These are phyloP conservation scores for Hydrangea macrophylla DNA, from an alignment of 148 eudicot species.

Conservation along the genomic window DNA sequence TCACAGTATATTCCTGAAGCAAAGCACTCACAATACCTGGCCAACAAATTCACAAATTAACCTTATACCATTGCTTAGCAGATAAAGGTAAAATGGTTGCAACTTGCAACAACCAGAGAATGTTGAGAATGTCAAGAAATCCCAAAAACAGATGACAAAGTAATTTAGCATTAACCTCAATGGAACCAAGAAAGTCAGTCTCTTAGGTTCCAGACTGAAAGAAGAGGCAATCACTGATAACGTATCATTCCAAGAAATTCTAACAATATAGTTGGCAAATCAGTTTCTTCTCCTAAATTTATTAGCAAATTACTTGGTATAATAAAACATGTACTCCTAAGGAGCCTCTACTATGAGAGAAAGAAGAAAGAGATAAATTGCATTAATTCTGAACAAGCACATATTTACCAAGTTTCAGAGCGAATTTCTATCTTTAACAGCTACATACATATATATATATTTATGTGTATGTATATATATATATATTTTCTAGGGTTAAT, in stretches of 20 bases:
- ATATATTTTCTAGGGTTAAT: neutral
- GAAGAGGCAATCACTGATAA: neutral
- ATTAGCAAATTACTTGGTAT: neutral
- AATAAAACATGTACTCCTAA: neutral
- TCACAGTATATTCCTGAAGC: slow-evolving; percentile 97
- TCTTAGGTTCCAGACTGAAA: neutral
- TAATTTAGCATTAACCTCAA: neutral
- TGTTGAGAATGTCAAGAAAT: neutral
- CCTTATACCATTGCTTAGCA: neutral
- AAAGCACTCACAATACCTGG: slow-evolving; percentile 98
- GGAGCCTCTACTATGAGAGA: neutral
- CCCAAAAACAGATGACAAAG: neutral
- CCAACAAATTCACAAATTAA: slow-evolving; percentile 15
- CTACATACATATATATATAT: neutral
- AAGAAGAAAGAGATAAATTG: neutral
- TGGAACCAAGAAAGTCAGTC: neutral
- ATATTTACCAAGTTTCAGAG: neutral
- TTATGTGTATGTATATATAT: slow-evolving; percentile 31
- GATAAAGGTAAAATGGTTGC: neutral
- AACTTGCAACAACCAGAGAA: neutral
- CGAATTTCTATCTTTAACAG: neutral
- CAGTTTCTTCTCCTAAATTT: neutral
- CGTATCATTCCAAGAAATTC: neutral
- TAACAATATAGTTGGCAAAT: neutral
- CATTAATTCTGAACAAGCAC: neutral